phyloP scores from a whole-genome alignment of 495 filamentous ascomycete genomes.

The Aspergillus conjunctus region DNA sequence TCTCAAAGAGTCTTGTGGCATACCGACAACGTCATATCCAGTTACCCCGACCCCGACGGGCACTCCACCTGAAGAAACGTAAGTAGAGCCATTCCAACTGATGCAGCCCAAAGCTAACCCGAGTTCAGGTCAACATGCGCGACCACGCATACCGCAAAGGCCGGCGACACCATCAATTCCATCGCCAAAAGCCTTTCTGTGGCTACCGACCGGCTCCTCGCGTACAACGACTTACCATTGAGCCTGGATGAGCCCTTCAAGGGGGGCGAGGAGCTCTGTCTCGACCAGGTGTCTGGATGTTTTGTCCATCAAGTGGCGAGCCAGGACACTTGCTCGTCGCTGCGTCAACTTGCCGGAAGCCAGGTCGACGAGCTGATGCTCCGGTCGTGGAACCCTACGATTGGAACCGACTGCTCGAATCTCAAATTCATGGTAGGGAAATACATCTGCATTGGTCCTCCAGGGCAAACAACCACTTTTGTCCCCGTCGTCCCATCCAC shows the following conservation, averaged over 20 bases:
- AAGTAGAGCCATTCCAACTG: no score
- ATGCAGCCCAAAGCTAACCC: no score
- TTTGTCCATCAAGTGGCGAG: constrained; percentile 1
- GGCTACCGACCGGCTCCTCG: constrained; percentile 6
- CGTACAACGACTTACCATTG: not conserved
- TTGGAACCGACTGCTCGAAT: not conserved
- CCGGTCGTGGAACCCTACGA: constrained; percentile 5
- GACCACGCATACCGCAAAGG: not conserved
- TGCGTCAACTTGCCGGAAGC: not conserved
- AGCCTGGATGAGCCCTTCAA: not conserved
- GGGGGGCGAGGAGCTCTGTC: constrained; percentile 2
- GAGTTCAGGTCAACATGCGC: constrained; percentile 4
- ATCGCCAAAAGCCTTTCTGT: constrained; percentile 1
- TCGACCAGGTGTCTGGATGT: constrained; percentile 1
- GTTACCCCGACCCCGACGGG: not conserved
- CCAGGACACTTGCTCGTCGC: constrained; percentile 1
- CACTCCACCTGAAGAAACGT: not conserved
- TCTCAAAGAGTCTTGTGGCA: constrained; percentile 5
- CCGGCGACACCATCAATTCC: constrained; percentile 3
- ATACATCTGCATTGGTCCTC: constrained; percentile 11
- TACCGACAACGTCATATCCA: constrained; percentile 10
- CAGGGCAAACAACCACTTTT: constrained; percentile 6
- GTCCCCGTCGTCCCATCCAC: constrained; percentile 2
- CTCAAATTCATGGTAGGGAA: constrained; percentile 4
- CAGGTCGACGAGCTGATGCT: constrained; percentile 1